phyloP scores from a whole-genome alignment of 176 grass and related monocot species.

The Eremochloa ophiuroides region DNA sequence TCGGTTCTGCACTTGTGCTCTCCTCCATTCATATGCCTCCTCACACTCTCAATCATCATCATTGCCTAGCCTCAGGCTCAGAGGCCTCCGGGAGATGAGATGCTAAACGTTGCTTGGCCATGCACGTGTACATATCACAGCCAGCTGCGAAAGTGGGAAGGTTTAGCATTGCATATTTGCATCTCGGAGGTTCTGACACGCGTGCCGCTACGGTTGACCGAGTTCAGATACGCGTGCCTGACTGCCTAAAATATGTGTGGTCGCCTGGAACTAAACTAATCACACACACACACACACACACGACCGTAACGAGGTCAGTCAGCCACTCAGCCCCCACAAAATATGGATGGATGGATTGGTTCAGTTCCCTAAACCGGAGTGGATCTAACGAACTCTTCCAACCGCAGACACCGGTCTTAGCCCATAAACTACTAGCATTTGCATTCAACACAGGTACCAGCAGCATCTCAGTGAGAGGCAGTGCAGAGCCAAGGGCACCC shows the following conservation, averaged over 20 bases:
- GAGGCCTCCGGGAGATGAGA: not conserved
- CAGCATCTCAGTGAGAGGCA: slow-evolving; percentile 23
- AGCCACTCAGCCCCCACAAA: not conserved
- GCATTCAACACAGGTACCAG: not conserved
- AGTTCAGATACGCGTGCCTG: not conserved
- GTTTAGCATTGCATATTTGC: not conserved
- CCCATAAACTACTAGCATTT: not conserved
- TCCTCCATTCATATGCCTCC: not conserved
- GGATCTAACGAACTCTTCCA: slow-evolving; percentile 42
- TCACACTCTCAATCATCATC: slow-evolving; percentile 24
- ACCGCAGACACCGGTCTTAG: slow-evolving; percentile 20
- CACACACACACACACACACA: too few species aligned
- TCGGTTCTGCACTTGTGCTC: not conserved
- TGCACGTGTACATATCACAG: not conserved
- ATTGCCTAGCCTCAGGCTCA: not conserved
- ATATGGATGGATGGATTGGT: not conserved
- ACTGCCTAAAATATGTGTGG: not conserved
- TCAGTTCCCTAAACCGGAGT: slow-evolving; percentile 28
- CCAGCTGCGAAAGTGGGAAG: not conserved
- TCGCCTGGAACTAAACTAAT: not conserved
- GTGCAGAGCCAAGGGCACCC: slow-evolving; percentile 14
- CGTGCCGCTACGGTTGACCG: slow-evolving; percentile 23
- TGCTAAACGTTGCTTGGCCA: not conserved
- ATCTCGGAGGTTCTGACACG: not conserved
- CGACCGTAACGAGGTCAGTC: not conserved